A percentile compares a stretch with the other conserved stretches of the same genome.
These are phyloP conservation scores for Kwoniella shivajii DNA, from an alignment of 1,284 basidiomycete species.

Conservation along the genomic window DNA sequence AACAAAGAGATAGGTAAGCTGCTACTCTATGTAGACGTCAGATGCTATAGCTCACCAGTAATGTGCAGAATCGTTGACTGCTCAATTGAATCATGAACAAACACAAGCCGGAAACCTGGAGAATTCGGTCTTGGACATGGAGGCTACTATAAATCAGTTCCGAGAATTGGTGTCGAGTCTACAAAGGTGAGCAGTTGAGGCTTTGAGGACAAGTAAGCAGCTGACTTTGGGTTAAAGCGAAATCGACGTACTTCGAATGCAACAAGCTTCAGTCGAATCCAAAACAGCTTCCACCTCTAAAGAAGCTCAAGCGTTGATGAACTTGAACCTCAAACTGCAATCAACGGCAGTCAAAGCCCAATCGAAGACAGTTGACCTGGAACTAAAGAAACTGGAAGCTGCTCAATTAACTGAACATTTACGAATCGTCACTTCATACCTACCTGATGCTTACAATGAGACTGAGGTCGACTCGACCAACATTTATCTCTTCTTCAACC, in stretches of 20 bases:
- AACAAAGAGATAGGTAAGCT: constrained; percentile 81
- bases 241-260: constrained; percentile 74
- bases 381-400: constrained; percentile 79
- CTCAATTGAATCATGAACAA: constrained; percentile 67
- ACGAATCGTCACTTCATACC: constrained; percentile 69
- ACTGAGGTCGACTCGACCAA: constrained; percentile 81
- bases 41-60: not conserved
- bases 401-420: constrained; percentile 76
- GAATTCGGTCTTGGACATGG: constrained; percentile 78
- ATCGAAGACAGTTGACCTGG: constrained; percentile 81
- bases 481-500: constrained; percentile 87
- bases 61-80: constrained; percentile 67
- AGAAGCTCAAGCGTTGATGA: constrained; percentile 81
- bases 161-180: constrained; percentile 81
- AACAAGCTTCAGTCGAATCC: constrained; percentile 78
- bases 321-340: constrained; percentile 88
- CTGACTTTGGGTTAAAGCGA: constrained; percentile 62
- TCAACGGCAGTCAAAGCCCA: constrained; percentile 85
- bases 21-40: constrained; percentile 53
- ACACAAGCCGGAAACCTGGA: constrained; percentile 70
- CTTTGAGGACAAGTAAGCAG: not conserved
- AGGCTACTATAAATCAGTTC: constrained; percentile 85
- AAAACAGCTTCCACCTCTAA: constrained; percentile 73
- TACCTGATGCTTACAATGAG: constrained; percentile 81
- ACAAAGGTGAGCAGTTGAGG: constrained; percentile 63